Evolutionary conservation across 495 filamentous ascomycete species (phyloP), one percentile per base, ranked within the genome.

Genomic region (Penicillium bialowiezense): DNA sequence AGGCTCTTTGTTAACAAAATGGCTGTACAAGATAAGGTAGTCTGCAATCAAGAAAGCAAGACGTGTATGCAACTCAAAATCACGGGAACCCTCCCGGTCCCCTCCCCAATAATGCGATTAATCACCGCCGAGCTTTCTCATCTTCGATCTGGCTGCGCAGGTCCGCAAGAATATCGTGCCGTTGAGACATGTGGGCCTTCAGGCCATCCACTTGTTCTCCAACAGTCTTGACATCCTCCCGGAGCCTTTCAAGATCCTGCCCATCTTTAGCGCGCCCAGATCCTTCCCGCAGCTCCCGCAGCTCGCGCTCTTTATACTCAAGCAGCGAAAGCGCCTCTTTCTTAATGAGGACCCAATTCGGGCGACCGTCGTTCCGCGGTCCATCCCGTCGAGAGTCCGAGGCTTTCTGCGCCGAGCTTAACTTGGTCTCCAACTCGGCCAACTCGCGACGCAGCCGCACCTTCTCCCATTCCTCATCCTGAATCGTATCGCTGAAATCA

Each of bases 401-500:
- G 31, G 80, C 80, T 31, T 79, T 77, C 58, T 90, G 88, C 3
- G 92, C 84, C 34, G 84, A 79, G 19, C 86, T 80, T 41, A 95
- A 82, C 72, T 91, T 91, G 26, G 82, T 75, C 58, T 98, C 91
- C 37, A 98, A 70, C 58, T 97, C 92, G 12, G 80, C 77, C 14
- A 97, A 77, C 64, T 97, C 91, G 60, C 91, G 89, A 70, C 92
- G 90, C 40, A 98, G 77, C 44, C 91, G 81, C 26, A 97, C 95
- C 68, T 96, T 93, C 71, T 98, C 95, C 93, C 93, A 97, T 53
- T 96, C 91, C 45, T 82, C 80, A 55, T 91, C 87, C 52, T 83
- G 81, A 44, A 88, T 85, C 7, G 85, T 85, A 23, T 81, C 81
- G 46, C 75, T 79, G 69, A 97, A 97, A 69, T 97, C 90, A 2